Base-by-base conservation (phyloP, 2,329 filamentous ascomycete species). In the Clarireedia homoeocarpa region DNA sequence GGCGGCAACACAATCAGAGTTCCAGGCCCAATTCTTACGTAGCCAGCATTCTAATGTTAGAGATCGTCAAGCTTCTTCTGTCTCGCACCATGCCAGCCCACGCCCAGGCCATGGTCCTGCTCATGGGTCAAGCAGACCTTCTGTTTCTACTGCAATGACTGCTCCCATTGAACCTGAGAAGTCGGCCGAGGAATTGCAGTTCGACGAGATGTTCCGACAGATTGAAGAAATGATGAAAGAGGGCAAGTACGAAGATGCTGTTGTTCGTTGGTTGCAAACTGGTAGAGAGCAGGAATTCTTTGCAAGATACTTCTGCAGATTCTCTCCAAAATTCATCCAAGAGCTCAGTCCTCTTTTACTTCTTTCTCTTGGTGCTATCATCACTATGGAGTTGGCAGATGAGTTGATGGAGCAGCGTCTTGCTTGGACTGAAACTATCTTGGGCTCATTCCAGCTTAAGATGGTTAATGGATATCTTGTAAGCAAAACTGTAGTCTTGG, bases 251-350 rank as follows among this genome's bases (percentile, higher is more conserved):
- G 83, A 87, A 65, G 78, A 81, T 53, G 84, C 81, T 44, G 77
- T 85, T 67, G 77, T 86, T 56, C 79, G 80, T 58, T 87, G 84
- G 84, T 78, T 87, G 55, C 84, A 88, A 70, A 79, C 78, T 62
- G 78, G 77, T 15, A 77, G 80, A 36, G 79, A 84, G 66, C 77
- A 83, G 57, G 80, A 84, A 58, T 78, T 87, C 51, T 88, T 86
- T 69, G 75, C 78, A 34, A 73, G 76, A 60, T 78, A 78, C 51
- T 73, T 82, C 48, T 71, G 72, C 49, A 77, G 77, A 58, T 76
- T 77, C 66, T 72, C 75, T 62, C 76, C 79, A 0, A 71, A 74
- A 15, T 76, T 80, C 59, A 74, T 86, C 57, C 76, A 76, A 56
- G 76, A 77, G 34, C 69, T 87, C 51, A 81, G 81, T 48, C 79